Base-by-base conservation (phyloP, 495 filamentous ascomycete species). In the Collariella sp. region DNA sequence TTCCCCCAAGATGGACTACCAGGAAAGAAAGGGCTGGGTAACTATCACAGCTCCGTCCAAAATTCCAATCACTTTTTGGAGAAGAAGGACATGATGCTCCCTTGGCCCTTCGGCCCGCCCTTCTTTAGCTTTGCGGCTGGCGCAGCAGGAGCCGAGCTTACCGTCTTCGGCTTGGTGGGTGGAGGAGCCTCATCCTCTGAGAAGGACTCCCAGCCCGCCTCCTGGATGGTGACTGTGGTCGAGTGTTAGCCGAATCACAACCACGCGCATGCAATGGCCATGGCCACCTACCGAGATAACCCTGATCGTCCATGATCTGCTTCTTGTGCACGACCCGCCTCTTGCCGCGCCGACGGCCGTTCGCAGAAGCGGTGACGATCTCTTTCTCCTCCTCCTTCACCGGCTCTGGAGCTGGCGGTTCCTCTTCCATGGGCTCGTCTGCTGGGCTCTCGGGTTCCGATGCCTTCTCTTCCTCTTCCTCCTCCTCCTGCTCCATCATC, bases 71-170 rank as follows among this genome's bases (percentile, higher is more conserved):
- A 73, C 44, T 91, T 95, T 75, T 96, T 97, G 11, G 76, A 78
- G 72, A 97, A 96, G 71, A 95, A 97, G 2, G 84, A 87, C 88
- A 88, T 95, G 63, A 96, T 95, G 68, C 80, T 95, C 10, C 91
- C 89, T 62, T 95, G 87, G 23, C 77, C 65, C 60, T 85, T 87
- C 13, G 66, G 70, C 5, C 72, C 77, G 3, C 66, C 66, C 70
- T 88, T 88, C 70, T 83, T 88, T 45, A 54, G 59, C 63, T 79
- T 80, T 16, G 67, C 46, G 12, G 55, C 55, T 34, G 60, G 61
- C 0, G 68, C 43, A 40, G 52, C 38, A 23, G 57, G 60, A 42
- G 52, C 64, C 49, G 55, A 56, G 41, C 43, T 55, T 31, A 50
- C 15, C 7, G 46, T 69, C 66, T 57, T 85, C 59, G 84, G 81